phyloP scores from a whole-genome alignment of 2,329 filamentous ascomycete species.

The Kalaharituber pfeilii region DNA sequence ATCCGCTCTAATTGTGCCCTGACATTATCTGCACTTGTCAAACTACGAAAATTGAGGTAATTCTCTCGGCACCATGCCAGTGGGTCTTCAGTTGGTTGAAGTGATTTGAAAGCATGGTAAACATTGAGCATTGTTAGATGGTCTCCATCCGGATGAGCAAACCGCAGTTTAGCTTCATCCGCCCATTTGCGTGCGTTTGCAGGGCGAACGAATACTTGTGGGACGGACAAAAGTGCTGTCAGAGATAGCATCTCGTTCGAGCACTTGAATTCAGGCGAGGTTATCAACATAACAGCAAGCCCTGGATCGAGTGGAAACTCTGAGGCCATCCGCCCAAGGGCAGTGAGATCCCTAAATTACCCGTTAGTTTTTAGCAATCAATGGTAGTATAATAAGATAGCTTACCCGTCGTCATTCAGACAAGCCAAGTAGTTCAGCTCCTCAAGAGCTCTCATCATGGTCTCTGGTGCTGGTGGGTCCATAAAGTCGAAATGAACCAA shows the following conservation, averaged over 20 bases:
- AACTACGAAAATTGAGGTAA: conserved; percentile 74
- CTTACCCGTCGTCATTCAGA: conserved; percentile 70
- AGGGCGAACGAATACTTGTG: conserved; percentile 82
- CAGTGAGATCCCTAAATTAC: conserved; percentile 48
- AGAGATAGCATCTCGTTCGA: conserved; percentile 96
- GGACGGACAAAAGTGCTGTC: conserved; percentile 81
- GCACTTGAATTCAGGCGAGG: conserved; percentile 93
- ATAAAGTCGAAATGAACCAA: conserved; percentile 97
- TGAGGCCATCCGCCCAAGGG: conserved; percentile 69
- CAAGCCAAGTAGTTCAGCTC: conserved; percentile 96
- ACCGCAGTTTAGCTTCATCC: conserved; percentile 92
- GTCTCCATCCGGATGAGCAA: conserved; percentile 83
- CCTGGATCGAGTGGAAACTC: conserved; percentile 91
- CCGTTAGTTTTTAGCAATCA: not conserved
- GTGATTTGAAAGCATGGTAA: conserved; percentile 87
- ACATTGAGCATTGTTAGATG: conserved; percentile 93
- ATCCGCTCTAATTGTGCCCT: conserved; percentile 81
- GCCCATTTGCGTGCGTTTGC: conserved; percentile 71
- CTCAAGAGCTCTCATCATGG: conserved; percentile 91
- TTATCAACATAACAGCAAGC: conserved; percentile 93
- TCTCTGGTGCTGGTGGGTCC: conserved; percentile 95
- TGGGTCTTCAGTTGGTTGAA: conserved; percentile 49
- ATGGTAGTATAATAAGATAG: not conserved
- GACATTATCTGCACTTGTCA: conserved; percentile 87
- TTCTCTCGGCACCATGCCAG: conserved; percentile 96